phyloP scores from a whole-genome alignment of 441 rosid species.

The Erysimum pusillum region DNA sequence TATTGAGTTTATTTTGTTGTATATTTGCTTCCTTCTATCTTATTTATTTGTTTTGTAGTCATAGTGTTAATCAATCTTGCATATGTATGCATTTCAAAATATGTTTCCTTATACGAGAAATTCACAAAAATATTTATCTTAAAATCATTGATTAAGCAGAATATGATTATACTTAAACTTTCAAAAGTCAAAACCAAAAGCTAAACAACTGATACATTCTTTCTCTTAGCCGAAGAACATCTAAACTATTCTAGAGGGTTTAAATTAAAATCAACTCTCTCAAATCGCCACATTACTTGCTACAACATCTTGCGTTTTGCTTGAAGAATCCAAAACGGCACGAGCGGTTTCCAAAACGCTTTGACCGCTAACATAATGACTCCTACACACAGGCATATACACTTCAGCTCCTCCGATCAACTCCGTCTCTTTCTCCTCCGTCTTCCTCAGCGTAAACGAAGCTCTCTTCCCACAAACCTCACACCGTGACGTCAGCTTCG shows the following conservation, averaged over 20 bases:
- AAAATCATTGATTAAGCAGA: background rate
- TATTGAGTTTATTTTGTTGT: background rate
- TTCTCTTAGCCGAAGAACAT: background rate
- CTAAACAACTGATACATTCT: too few species aligned
- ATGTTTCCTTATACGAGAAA: background rate
- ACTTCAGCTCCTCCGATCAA: conserved; percentile 78
- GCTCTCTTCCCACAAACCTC: conserved; percentile 79
- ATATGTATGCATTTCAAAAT: background rate
- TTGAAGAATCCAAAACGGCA: conserved; percentile 59
- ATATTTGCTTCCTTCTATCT: background rate
- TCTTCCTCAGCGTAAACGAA: conserved; percentile 77
- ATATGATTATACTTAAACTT: background rate
- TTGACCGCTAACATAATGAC: conserved; percentile 75
- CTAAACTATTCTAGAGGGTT: background rate
- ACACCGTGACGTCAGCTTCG: conserved; percentile 74
- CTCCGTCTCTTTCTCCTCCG: conserved; percentile 65
- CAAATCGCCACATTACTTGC: background rate
- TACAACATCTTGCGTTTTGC: background rate
- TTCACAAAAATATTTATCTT: background rate
- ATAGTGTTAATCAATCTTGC: background rate
- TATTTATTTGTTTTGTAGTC: background rate
- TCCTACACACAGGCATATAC: conserved; percentile 86
- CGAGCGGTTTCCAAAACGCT: conserved; percentile 71
- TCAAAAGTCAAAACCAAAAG: too few species aligned
- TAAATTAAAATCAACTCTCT: background rate